Conservation (phyloP, 225 moss, liverwort and hornwort species). For the Rhytidiadelphus loreus region DNA sequence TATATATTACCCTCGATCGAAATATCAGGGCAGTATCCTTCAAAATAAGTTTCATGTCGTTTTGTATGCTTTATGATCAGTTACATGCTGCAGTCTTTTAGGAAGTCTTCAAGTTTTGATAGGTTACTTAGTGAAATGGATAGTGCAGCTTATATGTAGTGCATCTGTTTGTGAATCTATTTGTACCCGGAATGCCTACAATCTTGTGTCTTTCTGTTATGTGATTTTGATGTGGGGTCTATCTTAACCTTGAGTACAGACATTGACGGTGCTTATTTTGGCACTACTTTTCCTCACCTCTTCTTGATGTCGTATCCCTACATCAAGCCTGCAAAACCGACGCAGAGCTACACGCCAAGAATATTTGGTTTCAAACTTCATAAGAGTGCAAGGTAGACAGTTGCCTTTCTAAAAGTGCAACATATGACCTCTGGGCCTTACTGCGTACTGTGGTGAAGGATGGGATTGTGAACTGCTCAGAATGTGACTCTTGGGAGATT, state of each 20-base stretch:
- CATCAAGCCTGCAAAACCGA: constrained; percentile 88
- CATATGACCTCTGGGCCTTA: neutral
- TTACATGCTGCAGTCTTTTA: neutral
- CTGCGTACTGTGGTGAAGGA: neutral
- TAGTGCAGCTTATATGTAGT: neutral
- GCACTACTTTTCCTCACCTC: constrained; percentile 96
- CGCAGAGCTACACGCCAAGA: constrained; percentile 83
- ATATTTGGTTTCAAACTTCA: constrained; percentile 99
- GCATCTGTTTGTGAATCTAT: neutral
- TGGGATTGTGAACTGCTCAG: neutral
- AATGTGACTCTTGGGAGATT: neutral
- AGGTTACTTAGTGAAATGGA: neutral
- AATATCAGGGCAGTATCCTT: constrained; percentile 99
- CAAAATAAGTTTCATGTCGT: neutral
- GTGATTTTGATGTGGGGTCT: neutral
- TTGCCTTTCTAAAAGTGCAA: neutral
- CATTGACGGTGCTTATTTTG: constrained; percentile 97
- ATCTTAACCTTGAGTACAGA: constrained; percentile 43
- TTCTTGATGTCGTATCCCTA: constrained; percentile 97
- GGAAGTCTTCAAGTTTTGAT: neutral
- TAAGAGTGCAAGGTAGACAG: constrained; percentile 73
- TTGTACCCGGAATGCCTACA: neutral
- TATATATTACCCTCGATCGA: constrained; percentile 96
- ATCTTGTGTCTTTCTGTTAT: neutral
- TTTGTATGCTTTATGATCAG: neutral